Evolutionary conservation across 768 basidiomycete species (phyloP).

Genomic region (Rhizopogon roseolus): DNA sequence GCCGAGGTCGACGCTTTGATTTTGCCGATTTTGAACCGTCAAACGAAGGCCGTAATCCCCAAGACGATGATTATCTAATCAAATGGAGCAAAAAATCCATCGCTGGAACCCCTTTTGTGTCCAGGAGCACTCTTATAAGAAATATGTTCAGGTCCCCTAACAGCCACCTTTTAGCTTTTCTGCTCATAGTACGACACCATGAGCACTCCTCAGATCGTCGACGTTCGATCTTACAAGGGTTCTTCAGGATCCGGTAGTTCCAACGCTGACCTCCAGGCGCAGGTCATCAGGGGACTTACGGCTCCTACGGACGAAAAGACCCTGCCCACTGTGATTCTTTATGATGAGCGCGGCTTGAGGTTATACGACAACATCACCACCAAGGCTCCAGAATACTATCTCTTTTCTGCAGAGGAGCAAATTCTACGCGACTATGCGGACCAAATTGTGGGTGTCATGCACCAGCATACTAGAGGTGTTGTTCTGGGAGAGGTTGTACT

Average conservation of each 20-base stretch:
- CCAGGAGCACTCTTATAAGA: neutral
- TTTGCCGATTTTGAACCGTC: too few relatives aligned
- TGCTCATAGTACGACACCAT: neutral
- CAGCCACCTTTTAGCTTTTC: neutral
- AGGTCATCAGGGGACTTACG: conserved; percentile 53
- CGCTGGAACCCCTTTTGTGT: neutral
- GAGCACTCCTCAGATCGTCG: conserved; percentile 38
- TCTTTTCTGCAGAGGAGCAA: conserved; percentile 84
- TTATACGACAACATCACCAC: conserved; percentile 86
- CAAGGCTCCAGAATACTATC: conserved; percentile 78
- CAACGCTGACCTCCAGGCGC: conserved; percentile 33
- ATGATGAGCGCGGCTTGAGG: conserved; percentile 80
- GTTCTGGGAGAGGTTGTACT: conserved; percentile 57
- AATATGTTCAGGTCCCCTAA: neutral
- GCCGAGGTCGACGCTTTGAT: too few relatives aligned
- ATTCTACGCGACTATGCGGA: conserved; percentile 69
- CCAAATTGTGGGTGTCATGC: conserved; percentile 75
- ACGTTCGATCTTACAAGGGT: conserved; percentile 34
- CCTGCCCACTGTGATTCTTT: conserved; percentile 80
- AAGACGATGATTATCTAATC: neutral
- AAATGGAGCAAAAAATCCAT: neutral
- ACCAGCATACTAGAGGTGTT: conserved; percentile 29
- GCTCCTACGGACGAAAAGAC: conserved; percentile 51
- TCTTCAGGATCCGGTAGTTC: conserved; percentile 21
- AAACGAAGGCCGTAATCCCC: neutral